Evolutionary conservation across 129 eudicot genomes (phyloP).

Genomic region (Saussurea involucrata): DNA sequence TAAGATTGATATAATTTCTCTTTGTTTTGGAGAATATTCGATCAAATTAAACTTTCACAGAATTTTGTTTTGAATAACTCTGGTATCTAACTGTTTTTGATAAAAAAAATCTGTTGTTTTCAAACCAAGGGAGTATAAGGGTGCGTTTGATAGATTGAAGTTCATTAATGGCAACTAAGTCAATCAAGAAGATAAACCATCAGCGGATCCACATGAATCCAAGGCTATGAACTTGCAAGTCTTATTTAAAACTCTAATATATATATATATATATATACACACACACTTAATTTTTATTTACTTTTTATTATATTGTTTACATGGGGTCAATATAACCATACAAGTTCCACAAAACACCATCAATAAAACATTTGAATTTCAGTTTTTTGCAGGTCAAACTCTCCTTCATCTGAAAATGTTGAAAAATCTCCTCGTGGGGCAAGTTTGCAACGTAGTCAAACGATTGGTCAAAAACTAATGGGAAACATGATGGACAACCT

Average conservation of each 20-base stretch:
- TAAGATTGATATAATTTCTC: not conserved
- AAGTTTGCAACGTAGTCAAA: conserved; percentile 62
- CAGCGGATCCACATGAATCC: conserved; percentile 41
- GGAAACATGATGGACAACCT: conserved; percentile 82
- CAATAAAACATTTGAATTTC: not conserved
- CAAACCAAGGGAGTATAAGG: not conserved
- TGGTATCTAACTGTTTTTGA: not conserved
- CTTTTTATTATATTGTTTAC: not conserved
- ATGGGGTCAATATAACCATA: not conserved
- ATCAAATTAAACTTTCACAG: not conserved
- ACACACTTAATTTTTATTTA: not conserved
- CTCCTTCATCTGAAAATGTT: conserved; percentile 52
- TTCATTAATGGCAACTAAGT: conserved; percentile 24
- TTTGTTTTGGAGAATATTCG: not conserved
- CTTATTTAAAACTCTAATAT: not conserved
- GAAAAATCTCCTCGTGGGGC: conserved; percentile 38
- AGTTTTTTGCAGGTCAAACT: conserved; percentile 36
- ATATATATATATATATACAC: too few relatives aligned
- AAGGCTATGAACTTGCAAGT: conserved; percentile 40
- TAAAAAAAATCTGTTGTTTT: not conserved
- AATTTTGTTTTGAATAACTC: not conserved
- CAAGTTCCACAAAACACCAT: not conserved
- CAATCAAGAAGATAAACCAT: conserved; percentile 36
- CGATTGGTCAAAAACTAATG: conserved; percentile 86
- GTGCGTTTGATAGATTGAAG: conserved; percentile 23